Evolutionary conservation across 306 rosid species (phyloP).

Genomic region (Cicer pinnatifidum): DNA sequence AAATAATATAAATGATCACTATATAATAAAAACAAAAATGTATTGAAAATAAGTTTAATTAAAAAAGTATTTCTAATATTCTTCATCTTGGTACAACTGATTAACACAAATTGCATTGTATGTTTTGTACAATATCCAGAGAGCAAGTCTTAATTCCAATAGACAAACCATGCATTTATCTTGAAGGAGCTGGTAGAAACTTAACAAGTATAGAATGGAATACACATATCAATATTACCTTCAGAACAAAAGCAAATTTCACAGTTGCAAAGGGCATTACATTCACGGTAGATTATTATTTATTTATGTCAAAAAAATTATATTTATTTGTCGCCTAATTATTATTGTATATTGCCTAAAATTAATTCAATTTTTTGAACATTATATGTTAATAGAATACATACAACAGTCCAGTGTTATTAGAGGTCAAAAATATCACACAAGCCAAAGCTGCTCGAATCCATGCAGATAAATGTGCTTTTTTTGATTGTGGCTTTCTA

Average conservation of each 20-base stretch:
- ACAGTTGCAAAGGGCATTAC: slow-evolving; percentile 40
- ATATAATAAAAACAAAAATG: not conserved
- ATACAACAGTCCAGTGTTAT: slow-evolving; percentile 7
- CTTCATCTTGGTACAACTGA: no score
- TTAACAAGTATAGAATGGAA: slow-evolving; percentile 37
- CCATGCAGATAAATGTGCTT: slow-evolving; percentile 49
- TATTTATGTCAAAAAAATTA: no score
- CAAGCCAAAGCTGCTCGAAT: slow-evolving; percentile 50
- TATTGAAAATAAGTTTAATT: no score
- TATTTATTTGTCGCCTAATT: not conserved
- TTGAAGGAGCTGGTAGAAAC: slow-evolving; percentile 43
- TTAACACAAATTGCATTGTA: not conserved
- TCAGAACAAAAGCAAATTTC: slow-evolving; percentile 6
- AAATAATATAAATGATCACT: not conserved
- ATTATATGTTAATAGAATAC: slow-evolving; percentile 47
- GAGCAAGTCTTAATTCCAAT: slow-evolving; percentile 16
- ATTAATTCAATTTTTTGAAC: not conserved
- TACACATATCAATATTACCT: slow-evolving; percentile 22
- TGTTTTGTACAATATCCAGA: slow-evolving; percentile 22
- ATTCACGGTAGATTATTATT: not conserved
- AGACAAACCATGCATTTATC: slow-evolving; percentile 40
- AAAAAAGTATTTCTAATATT: no score
- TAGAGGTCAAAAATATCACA: not conserved
- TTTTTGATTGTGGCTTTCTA: slow-evolving; percentile 40
- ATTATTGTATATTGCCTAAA: not conserved